These are phyloP conservation scores for Xylariaceae sp. DNA, from an alignment of 2,329 filamentous ascomycete genomes.

Conservation along the genomic window DNA sequence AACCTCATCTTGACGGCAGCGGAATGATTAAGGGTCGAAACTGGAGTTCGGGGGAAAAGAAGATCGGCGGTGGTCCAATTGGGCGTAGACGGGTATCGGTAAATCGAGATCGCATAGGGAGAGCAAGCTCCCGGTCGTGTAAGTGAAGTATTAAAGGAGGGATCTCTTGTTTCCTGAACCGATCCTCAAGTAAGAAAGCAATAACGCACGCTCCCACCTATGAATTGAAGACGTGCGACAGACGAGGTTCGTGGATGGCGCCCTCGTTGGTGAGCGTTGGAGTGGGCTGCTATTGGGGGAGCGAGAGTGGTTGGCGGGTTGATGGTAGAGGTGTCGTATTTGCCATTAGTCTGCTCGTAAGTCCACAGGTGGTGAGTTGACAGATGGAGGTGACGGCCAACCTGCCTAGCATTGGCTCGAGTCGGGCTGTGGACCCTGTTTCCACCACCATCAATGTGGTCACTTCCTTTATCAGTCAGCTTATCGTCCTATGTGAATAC, in stretches of 20 bases:
- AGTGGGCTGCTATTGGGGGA: neutral
- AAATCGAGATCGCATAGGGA: slow-evolving; percentile 11
- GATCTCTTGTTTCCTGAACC: neutral
- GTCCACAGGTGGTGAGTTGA: slow-evolving; percentile 9
- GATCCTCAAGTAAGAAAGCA: neutral
- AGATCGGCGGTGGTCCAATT: slow-evolving; percentile 9
- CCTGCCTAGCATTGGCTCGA: slow-evolving; percentile 11
- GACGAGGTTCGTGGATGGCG: neutral
- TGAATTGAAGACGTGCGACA: neutral
- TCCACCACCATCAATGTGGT: slow-evolving; percentile 13
- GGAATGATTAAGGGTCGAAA: neutral
- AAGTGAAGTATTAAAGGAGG: neutral
- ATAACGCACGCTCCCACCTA: neutral
- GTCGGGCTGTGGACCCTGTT: slow-evolving; percentile 2
- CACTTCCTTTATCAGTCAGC: slow-evolving; percentile 7
- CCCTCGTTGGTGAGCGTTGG: slow-evolving; percentile 1
- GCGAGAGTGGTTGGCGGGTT: slow-evolving; percentile 3
- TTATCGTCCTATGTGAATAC: slow-evolving; percentile 9
- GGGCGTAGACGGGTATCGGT: slow-evolving; percentile 3
- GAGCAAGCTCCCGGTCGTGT: slow-evolving; percentile 7
- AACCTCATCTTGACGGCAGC: slow-evolving; percentile 30
- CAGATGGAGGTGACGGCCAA: slow-evolving; percentile 13
- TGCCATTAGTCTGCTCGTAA: neutral
- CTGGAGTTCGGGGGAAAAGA: neutral
- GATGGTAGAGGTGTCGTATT: slow-evolving; percentile 2